Evolutionary conservation across 208 protist species (phyloP), one percentile per base, ranked within the genome.

Genomic region (Leishmania braziliensis): DNA sequence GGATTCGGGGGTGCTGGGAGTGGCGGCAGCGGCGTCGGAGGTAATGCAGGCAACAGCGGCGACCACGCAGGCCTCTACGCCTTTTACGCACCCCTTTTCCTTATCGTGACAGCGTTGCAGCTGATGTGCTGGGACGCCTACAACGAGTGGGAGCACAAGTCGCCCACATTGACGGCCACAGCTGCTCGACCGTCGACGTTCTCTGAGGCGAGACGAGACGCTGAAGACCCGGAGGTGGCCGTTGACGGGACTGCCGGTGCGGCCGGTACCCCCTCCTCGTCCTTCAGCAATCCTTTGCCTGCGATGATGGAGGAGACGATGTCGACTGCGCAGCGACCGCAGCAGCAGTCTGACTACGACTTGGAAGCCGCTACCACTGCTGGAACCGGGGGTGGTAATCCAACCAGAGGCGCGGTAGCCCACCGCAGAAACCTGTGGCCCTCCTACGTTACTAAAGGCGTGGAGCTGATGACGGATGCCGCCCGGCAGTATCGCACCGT

Each of bases 111-210:
- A 14, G 92, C 92, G 68, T 77, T 96, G 83, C 94, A 95, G 89
- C 88, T 96, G 23, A 95, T 96, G 93, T 82, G 82, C 73, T 92
- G 90, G 87, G 94, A 95, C 79, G 94, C 94, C 26, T 86, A 82
- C 69, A 91, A 95, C 80, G 89, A 92, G 76, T 77, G 80, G 72
- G 48, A 75, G 56, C 85, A 75, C 69, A 69, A 77, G 63, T 51
- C 72, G 43, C 78, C 69, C 23, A 70, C 75, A 9, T 63, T 75
- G 10, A 43, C 75, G 43, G 78, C 63, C 29, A 20, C 62, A 51
- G 65, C 80, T 16, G 29, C 66, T 62, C 69, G n/a, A 29, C 26
- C 23, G 23, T 48, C 33, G 69, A 23, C 36, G 78, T 53, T 39
- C 23, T 39, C 33, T 12, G 69, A 73, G 33, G 69, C 8, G 39